Base-by-base conservation (phyloP, 2,329 filamentous ascomycete genomes). In the Dactylellina leptospora region DNA sequence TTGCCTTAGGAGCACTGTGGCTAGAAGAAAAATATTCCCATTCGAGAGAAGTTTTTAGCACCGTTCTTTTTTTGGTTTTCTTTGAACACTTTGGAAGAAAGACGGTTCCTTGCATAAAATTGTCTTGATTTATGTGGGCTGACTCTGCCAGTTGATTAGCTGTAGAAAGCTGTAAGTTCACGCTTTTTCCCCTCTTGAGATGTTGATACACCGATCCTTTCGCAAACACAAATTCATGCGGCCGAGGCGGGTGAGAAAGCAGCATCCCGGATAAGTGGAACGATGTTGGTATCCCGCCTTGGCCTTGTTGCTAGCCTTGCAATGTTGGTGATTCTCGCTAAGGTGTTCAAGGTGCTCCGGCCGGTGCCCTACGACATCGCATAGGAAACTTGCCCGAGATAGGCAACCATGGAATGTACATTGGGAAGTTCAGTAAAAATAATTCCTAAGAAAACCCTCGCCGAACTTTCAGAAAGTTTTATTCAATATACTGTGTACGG, bases 31-130 rank as follows among this genome's bases (percentile, higher is more conserved):
- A 59, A 47, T 13, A 25, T 48, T 47, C 55, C 27, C 22, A 44
- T 22, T 55, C 23, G 40, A n/a, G n/a, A n/a, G n/a, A n/a, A n/a
- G n/a, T n/a, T n/a, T n/a, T n/a, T n/a, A 18, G 33, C 44, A 38
- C 33, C 27, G 42, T 53, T 63, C 68, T 72, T 72, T 72, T 72
- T 72, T 71, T 71, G 66, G 59, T 18, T 42, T 6, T 6, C 8
- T 16, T 4, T 22, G 42, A 42, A 44, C 8, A n/a, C n/a, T 20
- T 18, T 36, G 36, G 33, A n/a, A 58, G 59, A 54, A 51, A 53
- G 50, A 53, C 48, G 8, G 59, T 72, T 63, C 68, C 59, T 71
- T 72, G 68, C 68, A 72, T 72, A n/a, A 59, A n/a, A 60, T 5
- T 64, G 58, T 72, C 59, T 53, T 53, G 53, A 27, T 59, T n/a